Evolutionary conservation across 2,329 filamentous ascomycete genomes (phyloP).

Genomic region (Fusarium beomiforme): DNA sequence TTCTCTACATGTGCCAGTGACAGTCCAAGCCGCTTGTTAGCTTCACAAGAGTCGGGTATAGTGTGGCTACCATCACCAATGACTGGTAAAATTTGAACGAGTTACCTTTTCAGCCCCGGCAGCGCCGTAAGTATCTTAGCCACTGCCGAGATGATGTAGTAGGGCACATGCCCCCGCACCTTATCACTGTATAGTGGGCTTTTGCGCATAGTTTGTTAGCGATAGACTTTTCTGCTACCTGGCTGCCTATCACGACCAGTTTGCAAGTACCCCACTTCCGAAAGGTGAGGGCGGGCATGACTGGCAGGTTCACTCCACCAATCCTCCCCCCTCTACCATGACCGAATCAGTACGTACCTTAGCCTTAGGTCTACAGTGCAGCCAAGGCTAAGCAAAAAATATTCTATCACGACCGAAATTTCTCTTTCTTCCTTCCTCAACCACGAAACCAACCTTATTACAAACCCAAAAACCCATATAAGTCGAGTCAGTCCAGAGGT

Average conservation of each 20-base stretch:
- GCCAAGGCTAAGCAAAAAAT: slow-evolving; percentile 47
- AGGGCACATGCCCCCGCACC: slow-evolving; percentile 26
- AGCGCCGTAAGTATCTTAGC: slow-evolving; percentile 35
- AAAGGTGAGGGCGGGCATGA: not conserved
- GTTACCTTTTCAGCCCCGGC: slow-evolving; percentile 22
- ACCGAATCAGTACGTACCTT: slow-evolving; percentile 34
- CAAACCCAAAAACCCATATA: slow-evolving; percentile 55
- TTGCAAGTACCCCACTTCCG: slow-evolving; percentile 27
- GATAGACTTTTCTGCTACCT: not conserved
- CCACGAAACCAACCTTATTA: slow-evolving; percentile 62
- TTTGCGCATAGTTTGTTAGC: slow-evolving; percentile 23
- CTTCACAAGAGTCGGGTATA: slow-evolving; percentile 29
- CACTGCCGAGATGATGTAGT: slow-evolving; percentile 32
- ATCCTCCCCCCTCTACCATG: slow-evolving; percentile 37
- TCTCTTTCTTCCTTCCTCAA: slow-evolving; percentile 55
- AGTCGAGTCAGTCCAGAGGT: slow-evolving; percentile 64
- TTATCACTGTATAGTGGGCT: slow-evolving; percentile 9
- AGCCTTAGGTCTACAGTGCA: slow-evolving; percentile 34
- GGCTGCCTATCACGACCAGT: slow-evolving; percentile 19
- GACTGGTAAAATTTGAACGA: slow-evolving; percentile 36
- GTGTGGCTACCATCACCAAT: not conserved
- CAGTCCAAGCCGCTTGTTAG: slow-evolving; percentile 26
- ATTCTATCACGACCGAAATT: slow-evolving; percentile 49
- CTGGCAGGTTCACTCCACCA: slow-evolving; percentile 41
- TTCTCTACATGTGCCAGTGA: slow-evolving; percentile 7